Evolutionary conservation across 805 yeast species (phyloP).

Genomic region (Saccharomycopsis selenospora): DNA sequence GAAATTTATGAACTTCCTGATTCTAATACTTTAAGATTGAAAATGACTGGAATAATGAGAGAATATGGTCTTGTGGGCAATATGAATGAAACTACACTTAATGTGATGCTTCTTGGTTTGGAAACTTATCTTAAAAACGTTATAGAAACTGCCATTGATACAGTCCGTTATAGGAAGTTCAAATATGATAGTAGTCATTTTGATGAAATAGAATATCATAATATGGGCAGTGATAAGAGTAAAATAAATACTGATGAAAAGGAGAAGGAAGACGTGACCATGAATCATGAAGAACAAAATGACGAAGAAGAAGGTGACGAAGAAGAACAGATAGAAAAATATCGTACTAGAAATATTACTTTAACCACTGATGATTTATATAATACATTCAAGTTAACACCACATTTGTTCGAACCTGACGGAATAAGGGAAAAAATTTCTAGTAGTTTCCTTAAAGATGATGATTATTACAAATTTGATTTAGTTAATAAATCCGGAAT

Average conservation of each 20-base stretch:
- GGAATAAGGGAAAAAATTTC: conserved; percentile 51
- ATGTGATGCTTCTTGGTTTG: conserved; percentile 68
- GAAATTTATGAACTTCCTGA: conserved; percentile 84
- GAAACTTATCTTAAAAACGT: conserved; percentile 73
- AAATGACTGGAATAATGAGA: conserved; percentile 76
- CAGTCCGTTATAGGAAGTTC: conserved; percentile 53
- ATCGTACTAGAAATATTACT: conserved; percentile 30
- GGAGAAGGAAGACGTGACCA: neutral
- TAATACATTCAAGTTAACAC: conserved; percentile 56
- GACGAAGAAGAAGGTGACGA: conserved; percentile 14
- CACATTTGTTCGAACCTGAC: conserved; percentile 60
- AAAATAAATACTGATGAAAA: conserved; percentile 4
- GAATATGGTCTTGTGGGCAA: conserved; percentile 86
- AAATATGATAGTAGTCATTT: conserved; percentile 34
- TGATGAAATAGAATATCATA: conserved; percentile 28
- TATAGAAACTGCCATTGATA: conserved; percentile 67
- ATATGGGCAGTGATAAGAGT: conserved; percentile 16
- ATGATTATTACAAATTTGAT: conserved; percentile 34
- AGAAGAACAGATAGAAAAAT: conserved; percentile 17
- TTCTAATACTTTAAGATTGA: conserved; percentile 51
- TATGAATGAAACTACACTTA: conserved; percentile 71
- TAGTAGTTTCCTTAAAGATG: conserved; percentile 47
- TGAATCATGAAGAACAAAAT: neutral
- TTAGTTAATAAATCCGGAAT: conserved; percentile 25
- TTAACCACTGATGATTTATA: conserved; percentile 60